Percentiles rank a stretch among this genome's conserved stretches.
Conservation (phyloP, 306 rosid genomes). For the Lathyrus aphaca region DNA sequence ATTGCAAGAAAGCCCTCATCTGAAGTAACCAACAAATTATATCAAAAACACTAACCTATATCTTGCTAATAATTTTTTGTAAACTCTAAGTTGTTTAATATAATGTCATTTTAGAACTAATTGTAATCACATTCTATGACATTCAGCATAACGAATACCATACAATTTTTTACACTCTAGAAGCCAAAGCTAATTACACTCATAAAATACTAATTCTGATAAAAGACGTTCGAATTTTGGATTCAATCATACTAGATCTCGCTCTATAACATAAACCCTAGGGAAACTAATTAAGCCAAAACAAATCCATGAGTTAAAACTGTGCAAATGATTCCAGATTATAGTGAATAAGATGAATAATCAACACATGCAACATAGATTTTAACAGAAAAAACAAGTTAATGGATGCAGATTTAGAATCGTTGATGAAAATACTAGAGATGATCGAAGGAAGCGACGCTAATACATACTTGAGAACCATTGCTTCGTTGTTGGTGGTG, state of each 20-base stretch:
- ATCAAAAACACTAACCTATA: too few species aligned
- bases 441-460: too few species aligned
- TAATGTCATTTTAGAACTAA: not conserved
- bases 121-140: not conserved
- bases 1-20: not conserved
- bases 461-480: too few species aligned
- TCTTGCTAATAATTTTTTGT: too few species aligned
- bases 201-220: too few species aligned
- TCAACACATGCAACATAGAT: not conserved
- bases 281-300: not conserved
- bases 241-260: slow-evolving; percentile 6
- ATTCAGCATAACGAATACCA: not conserved
- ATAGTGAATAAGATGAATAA: not conserved
- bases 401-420: not conserved
- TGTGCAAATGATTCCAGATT: not conserved
- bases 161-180: not conserved
- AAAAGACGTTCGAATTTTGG: not conserved
- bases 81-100: not conserved
- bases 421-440: too few species aligned
- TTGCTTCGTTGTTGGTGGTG: too few species aligned
- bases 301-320: not conserved
- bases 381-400: not conserved
- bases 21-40: not conserved
- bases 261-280: not conserved
- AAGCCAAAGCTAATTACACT: too few species aligned